Evolutionary conservation across 2,329 filamentous ascomycete species (phyloP).

Genomic region (Bipolaris gigantea): DNA sequence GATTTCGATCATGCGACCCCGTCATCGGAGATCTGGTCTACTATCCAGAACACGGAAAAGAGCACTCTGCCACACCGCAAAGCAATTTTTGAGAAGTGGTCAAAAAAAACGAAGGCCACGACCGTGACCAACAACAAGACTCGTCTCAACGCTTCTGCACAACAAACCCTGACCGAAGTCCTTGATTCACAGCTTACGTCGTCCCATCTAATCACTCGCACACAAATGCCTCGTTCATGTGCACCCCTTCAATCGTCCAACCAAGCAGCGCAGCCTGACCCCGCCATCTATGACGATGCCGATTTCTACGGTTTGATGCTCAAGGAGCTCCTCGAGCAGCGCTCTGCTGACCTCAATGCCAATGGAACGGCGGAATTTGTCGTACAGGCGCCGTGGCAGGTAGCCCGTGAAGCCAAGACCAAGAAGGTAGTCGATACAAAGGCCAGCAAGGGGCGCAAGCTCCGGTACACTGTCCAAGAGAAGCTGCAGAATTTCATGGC

Average conservation of each 20-base stretch:
- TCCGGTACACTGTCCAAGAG: conserved; percentile 93
- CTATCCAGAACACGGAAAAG: conserved; percentile 68
- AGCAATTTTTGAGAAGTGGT: conserved; percentile 86
- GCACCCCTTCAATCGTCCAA: conserved; percentile 66
- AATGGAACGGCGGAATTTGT: conserved; percentile 53
- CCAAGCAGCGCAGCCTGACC: conserved; percentile 26
- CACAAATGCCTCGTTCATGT: conserved; percentile 73
- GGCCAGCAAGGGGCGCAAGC: conserved; percentile 91
- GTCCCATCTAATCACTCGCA: conserved; percentile 69
- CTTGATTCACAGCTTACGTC: conserved; percentile 70
- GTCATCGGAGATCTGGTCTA: conserved; percentile 70
- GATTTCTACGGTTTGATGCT: conserved; percentile 93
- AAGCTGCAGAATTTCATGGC: conserved; percentile 99
- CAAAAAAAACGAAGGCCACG: conserved; percentile 70
- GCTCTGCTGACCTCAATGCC: conserved; percentile 64
- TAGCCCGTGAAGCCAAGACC: conserved; percentile 77
- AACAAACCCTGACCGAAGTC: conserved; percentile 67
- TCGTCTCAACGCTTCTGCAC: conserved; percentile 61
- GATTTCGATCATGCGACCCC: conserved; percentile 59
- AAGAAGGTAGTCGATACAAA: conserved; percentile 87
- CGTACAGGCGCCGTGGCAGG: conserved; percentile 57
- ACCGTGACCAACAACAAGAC: conserved; percentile 56
- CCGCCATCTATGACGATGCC: conserved; percentile 82
- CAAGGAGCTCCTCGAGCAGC: conserved; percentile 89
- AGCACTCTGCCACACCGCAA: conserved; percentile 64